Percentiles rank a stretch among this genome's conserved stretches.
Evolutionary conservation across 495 filamentous ascomycete species (phyloP).

Genomic region (Penicillium pulvis): DNA sequence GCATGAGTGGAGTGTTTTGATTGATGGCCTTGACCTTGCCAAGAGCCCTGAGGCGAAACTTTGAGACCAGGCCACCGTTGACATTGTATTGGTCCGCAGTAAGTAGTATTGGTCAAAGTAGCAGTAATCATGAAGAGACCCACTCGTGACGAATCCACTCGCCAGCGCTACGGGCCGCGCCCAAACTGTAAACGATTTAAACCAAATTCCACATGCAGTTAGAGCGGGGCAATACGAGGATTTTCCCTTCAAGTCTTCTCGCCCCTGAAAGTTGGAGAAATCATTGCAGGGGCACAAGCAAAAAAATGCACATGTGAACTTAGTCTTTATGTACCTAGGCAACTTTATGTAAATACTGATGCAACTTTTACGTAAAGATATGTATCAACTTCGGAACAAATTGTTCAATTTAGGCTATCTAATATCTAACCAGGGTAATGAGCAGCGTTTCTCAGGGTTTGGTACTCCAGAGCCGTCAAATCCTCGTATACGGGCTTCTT

Average conservation of each 20-base stretch:
- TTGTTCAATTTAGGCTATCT: not conserved
- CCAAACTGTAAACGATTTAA: not conserved
- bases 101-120: not conserved
- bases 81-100: not conserved
- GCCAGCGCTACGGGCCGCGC: not conserved
- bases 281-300: not conserved
- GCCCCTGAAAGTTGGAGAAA: not conserved
- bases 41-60: not conserved
- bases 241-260: not conserved
- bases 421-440: not conserved
- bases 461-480: constrained; percentile 16
- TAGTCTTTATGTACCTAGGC: no score
- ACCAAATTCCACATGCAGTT: not conserved
- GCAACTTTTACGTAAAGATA: no score
- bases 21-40: not conserved
- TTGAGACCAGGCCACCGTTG: not conserved
- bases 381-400: no score
- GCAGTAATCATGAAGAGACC: not conserved
- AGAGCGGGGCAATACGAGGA: not conserved
- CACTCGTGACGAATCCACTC: not conserved
- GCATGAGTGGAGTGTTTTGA: constrained; percentile 66
- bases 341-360: no score
- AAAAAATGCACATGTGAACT: no score
- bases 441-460: constrained; percentile 1
- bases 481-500: constrained; percentile 10